Percentiles rank a stretch among this genome's conserved stretches.
Evolutionary conservation across 345 rosid genomes (phyloP).

Genomic region (Gossypium turneri): DNA sequence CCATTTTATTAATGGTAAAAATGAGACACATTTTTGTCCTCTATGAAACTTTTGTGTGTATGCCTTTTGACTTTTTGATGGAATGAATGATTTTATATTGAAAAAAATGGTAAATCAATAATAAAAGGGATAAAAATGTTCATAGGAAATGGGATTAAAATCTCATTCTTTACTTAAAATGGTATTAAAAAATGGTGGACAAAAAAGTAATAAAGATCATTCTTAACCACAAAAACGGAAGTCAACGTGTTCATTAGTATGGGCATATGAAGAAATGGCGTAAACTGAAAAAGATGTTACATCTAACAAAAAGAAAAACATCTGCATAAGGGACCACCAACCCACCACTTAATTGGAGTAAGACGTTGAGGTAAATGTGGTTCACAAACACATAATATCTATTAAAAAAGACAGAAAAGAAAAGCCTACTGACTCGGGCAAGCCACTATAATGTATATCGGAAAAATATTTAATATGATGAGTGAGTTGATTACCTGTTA

Average conservation of each 20-base stretch:
- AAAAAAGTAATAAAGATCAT: not conserved
- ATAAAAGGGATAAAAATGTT: too few relatives aligned
- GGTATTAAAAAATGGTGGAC: not conserved
- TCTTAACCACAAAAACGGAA: not conserved
- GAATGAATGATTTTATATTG: too few relatives aligned
- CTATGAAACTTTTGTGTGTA: too few relatives aligned
- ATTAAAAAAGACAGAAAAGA: too few relatives aligned
- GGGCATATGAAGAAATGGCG: not conserved
- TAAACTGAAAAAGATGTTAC: not conserved
- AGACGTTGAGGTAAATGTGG: not conserved
- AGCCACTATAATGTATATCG: too few relatives aligned
- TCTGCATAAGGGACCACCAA: not conserved
- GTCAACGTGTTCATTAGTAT: not conserved
- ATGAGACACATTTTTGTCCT: too few relatives aligned
- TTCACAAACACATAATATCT: not conserved
- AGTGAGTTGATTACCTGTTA: too few relatives aligned
- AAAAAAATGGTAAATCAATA: too few relatives aligned
- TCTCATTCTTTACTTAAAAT: too few relatives aligned
- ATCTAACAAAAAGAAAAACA: not conserved
- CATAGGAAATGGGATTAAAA: not conserved
- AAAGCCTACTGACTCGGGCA: not conserved
- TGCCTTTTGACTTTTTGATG: too few relatives aligned
- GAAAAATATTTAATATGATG: too few relatives aligned
- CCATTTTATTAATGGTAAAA: too few relatives aligned
- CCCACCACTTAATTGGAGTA: not conserved